A percentile compares a stretch with the other conserved stretches of the same genome.
Conservation (phyloP, 169 alveolate species). For the Perkinsus marinus region DNA sequence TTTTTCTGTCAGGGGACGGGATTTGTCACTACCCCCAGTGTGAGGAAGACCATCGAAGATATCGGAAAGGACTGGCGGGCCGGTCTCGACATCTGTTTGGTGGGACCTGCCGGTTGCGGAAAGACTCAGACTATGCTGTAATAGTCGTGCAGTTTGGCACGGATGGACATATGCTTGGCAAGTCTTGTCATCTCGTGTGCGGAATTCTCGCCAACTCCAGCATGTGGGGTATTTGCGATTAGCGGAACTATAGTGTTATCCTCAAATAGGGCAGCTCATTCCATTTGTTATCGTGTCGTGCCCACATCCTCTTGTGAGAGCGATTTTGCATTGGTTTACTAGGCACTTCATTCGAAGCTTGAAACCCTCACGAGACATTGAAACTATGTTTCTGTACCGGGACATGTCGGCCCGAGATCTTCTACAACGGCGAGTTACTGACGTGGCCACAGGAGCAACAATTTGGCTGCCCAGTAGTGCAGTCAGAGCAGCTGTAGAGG, state of each 20-base stretch:
- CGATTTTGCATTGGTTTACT: no score
- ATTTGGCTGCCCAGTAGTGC: background rate
- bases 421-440: background rate
- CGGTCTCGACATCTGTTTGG: background rate
- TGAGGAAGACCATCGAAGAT: background rate
- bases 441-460: background rate
- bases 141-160: background rate
- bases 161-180: no score
- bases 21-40: background rate
- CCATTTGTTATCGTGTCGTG: no score
- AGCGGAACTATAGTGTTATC: no score
- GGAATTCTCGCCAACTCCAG: no score
- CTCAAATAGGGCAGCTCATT: no score
- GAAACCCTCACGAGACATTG: background rate
- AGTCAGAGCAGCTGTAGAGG: background rate
- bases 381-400: background rate
- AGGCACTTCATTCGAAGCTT: background rate
- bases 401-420: background rate
- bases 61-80: background rate
- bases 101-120: background rate
- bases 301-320: no score
- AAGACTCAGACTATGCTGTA: background rate
- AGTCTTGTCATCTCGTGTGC: no score
- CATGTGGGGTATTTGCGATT: no score
- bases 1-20: background rate